A percentile compares a stretch with the other conserved stretches of the same genome.
phyloP scores from a whole-genome alignment of 371 early-diverging fungal genomes.

The Syncephalastrum contaminatum region DNA sequence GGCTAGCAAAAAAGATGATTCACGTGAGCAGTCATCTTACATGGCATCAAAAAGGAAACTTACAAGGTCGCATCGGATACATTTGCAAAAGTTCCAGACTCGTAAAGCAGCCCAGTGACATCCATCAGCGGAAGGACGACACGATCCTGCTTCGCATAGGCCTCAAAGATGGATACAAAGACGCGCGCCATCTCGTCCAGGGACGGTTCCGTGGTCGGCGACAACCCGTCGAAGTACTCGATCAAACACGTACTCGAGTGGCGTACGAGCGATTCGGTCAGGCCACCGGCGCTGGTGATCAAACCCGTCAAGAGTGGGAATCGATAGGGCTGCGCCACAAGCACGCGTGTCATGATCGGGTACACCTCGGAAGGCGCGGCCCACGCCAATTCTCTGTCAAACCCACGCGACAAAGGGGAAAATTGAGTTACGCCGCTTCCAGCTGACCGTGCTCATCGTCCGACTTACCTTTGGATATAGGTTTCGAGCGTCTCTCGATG shows the following conservation, averaged over 20 bases:
- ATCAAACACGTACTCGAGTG: conserved; percentile 64
- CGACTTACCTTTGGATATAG: conserved; percentile 25
- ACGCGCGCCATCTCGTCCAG: conserved; percentile 27
- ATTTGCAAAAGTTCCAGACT: conserved; percentile 48
- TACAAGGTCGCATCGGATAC: conserved; percentile 38
- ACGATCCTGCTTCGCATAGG: conserved; percentile 58
- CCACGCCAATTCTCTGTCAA: conserved; percentile 58
- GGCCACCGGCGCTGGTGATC: conserved; percentile 76
- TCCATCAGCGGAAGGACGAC: conserved; percentile 68
- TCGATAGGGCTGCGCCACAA: conserved; percentile 58
- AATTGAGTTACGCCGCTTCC: not conserved
- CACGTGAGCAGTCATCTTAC: not conserved
- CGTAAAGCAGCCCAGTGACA: conserved; percentile 64
- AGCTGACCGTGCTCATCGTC: not conserved
- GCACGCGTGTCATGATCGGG: conserved; percentile 57
- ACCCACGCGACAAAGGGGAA: not conserved
- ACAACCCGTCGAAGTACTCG: conserved; percentile 56
- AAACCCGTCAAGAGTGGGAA: conserved; percentile 65
- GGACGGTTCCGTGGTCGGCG: conserved; percentile 20
- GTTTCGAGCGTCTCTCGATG: conserved; percentile 22
- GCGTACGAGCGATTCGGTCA: conserved; percentile 80
- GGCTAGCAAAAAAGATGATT: conserved; percentile 14
- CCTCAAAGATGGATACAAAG: conserved; percentile 46
- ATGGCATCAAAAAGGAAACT: conserved; percentile 6
- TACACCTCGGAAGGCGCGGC: conserved; percentile 65